Conservation (phyloP, 2,329 filamentous ascomycete species). For the Coniochaeta sp. region DNA sequence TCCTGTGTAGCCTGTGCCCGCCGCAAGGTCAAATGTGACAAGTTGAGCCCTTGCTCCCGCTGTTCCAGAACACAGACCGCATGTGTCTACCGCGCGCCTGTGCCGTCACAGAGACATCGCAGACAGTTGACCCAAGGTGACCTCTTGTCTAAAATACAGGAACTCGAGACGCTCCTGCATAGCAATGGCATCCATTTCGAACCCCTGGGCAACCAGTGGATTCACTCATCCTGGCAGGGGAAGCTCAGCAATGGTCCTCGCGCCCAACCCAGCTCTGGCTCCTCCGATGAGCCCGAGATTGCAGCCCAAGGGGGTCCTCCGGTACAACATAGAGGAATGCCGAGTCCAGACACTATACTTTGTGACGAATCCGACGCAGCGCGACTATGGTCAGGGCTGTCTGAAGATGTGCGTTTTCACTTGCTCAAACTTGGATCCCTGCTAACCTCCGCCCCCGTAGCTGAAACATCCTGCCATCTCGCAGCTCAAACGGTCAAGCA, state of each 20-base stretch:
- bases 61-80: conserved; percentile 8
- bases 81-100: conserved; percentile 16
- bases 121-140: conserved; percentile 20
- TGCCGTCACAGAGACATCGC: conserved; percentile 12
- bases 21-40: conserved; percentile 13
- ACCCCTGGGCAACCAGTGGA: conserved; percentile 15
- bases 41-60: conserved; percentile 10
- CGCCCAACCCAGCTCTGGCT: not conserved
- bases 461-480: not conserved
- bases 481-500: not conserved
- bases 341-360: conserved; percentile 2
- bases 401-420: not conserved
- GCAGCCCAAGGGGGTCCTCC: not conserved
- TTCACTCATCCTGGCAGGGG: conserved; percentile 10
- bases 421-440: not conserved
- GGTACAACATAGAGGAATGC: not conserved
- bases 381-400: conserved; percentile 2
- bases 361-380: not conserved
- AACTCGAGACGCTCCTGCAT: conserved; percentile 20
- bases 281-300: not conserved
- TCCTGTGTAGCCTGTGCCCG: conserved; percentile 10
- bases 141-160: conserved; percentile 13
- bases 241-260: not conserved
- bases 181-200: conserved; percentile 17
- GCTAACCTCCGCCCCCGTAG: not conserved